These are phyloP conservation scores for Maudiozyma pseudohumilis DNA, from an alignment of 805 yeast genomes.

Conservation along the genomic window DNA sequence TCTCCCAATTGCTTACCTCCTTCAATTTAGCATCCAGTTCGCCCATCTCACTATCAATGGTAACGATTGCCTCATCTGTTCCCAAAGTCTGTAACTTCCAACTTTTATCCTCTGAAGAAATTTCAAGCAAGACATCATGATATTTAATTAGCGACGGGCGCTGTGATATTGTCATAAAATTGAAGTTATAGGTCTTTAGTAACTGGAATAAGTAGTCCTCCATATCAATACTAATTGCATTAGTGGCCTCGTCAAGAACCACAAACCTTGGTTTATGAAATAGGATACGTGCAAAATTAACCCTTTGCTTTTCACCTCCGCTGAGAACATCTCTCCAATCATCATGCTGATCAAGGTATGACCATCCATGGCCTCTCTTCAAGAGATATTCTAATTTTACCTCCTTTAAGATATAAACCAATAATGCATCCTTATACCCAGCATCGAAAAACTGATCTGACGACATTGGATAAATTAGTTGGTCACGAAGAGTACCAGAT, in stretches of 20 bases:
- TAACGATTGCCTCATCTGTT: slow-evolving; percentile 52
- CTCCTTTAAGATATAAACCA: slow-evolving; percentile 56
- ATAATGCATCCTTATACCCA: slow-evolving; percentile 61
- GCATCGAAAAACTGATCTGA: slow-evolving; percentile 64
- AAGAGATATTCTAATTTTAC: slow-evolving; percentile 76
- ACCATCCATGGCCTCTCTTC: slow-evolving; percentile 48
- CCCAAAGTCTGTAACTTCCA: slow-evolving; percentile 60
- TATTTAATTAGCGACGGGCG: slow-evolving; percentile 77
- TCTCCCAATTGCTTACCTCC: slow-evolving; percentile 48
- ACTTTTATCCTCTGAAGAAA: slow-evolving; percentile 45
- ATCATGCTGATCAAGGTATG: slow-evolving; percentile 35
- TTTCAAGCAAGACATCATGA: slow-evolving; percentile 66
- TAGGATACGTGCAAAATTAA: slow-evolving; percentile 76
- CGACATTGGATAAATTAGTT: slow-evolving; percentile 77
- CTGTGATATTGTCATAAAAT: slow-evolving; percentile 74
- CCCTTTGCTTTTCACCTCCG: slow-evolving; percentile 93
- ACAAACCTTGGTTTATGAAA: slow-evolving; percentile 76
- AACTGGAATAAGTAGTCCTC: slow-evolving; percentile 79
- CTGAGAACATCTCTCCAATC: slow-evolving; percentile 88
- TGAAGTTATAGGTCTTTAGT: slow-evolving; percentile 57
- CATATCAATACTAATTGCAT: slow-evolving; percentile 82
- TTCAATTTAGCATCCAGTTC: slow-evolving; percentile 51
- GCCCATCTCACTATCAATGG: slow-evolving; percentile 67
- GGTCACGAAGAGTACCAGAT: slow-evolving; percentile 78
- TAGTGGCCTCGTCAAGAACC: slow-evolving; percentile 86